These are phyloP conservation scores for Kwoniella mangroviensis DNA, from an alignment of 768 basidiomycete species.

Conservation along the genomic window DNA sequence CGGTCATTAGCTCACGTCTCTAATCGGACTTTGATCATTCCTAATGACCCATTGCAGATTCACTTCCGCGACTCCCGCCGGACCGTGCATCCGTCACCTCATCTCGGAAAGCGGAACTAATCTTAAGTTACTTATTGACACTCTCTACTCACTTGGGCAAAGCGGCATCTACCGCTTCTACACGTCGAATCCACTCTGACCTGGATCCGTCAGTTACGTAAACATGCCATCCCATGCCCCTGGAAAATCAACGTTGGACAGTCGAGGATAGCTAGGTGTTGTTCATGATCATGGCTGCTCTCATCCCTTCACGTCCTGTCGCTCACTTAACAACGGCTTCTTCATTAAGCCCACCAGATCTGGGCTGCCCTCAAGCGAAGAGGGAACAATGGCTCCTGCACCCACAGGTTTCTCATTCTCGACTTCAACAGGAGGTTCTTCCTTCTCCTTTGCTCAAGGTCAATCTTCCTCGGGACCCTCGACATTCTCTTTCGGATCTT, in stretches of 20 bases:
- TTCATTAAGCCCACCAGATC: not conserved
- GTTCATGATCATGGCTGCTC: not conserved
- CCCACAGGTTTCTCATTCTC: conserved; percentile 20
- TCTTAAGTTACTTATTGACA: not conserved
- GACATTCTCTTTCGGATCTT: conserved; percentile 18
- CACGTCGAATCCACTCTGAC: too few relatives aligned
- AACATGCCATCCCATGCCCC: too few relatives aligned
- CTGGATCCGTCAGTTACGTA: too few relatives aligned
- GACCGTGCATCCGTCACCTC: not conserved
- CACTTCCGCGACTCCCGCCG: not conserved
- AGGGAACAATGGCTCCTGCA: conserved; percentile 16
- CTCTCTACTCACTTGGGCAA: not conserved
- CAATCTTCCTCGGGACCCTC: conserved; percentile 22
- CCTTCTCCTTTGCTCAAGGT: conserved; percentile 20
- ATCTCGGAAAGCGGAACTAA: not conserved
- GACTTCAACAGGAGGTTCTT: conserved; percentile 12
- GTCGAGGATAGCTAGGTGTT: not conserved
- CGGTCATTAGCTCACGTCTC: not conserved
- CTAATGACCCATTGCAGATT: not conserved
- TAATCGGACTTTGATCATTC: not conserved
- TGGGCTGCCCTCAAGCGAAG: not conserved
- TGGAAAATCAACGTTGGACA: not conserved
- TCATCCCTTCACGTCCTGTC: not conserved
- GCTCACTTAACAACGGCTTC: too few relatives aligned
- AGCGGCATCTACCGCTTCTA: not conserved